A percentile compares a stretch with the other conserved stretches of the same genome.
Conservation (phyloP, 768 basidiomycete species). For the Macrolepiota fuliginosa region DNA sequence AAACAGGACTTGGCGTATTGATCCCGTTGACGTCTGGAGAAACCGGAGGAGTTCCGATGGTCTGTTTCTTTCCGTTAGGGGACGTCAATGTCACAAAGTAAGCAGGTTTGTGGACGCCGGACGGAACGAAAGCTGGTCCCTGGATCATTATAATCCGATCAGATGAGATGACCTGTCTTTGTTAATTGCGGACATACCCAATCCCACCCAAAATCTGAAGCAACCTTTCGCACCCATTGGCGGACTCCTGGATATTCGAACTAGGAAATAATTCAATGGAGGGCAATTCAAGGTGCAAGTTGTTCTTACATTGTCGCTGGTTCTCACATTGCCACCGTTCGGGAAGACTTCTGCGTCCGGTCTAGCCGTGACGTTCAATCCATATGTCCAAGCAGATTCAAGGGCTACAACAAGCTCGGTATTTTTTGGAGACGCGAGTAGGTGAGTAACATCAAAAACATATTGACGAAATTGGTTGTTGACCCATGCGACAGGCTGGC, state of each 20-base stretch:
- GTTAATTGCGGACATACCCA: slow-evolving; percentile 41
- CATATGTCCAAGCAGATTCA: slow-evolving; percentile 54
- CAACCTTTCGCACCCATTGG: slow-evolving; percentile 47
- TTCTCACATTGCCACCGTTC: slow-evolving; percentile 16
- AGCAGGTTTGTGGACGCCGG: slow-evolving; percentile 54
- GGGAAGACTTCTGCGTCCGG: slow-evolving; percentile 48
- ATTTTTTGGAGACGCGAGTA: slow-evolving; percentile 32
- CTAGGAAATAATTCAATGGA: slow-evolving; percentile 21
- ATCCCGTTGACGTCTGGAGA: slow-evolving; percentile 17
- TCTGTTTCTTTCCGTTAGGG: slow-evolving; percentile 16
- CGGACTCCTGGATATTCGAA: slow-evolving; percentile 50
- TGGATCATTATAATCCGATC: slow-evolving; percentile 17
- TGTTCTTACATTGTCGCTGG: slow-evolving; percentile 7
- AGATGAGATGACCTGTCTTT: background rate
- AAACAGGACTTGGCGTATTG: slow-evolving; percentile 26
- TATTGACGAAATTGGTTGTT: slow-evolving; percentile 58
- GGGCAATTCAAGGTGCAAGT: background rate
- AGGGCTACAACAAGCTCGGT: slow-evolving; percentile 48
- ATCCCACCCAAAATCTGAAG: slow-evolving; percentile 62
- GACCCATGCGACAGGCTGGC: slow-evolving; percentile 53
- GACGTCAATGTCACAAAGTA: slow-evolving; percentile 43
- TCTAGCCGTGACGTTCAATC: slow-evolving; percentile 47
- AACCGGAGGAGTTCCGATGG: slow-evolving; percentile 21
- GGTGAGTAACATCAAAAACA: slow-evolving; percentile 46
- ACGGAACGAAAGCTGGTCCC: slow-evolving; percentile 58